Base-by-base conservation (phyloP, 139 green algal species). In the Tetradesmus lagerheimii region DNA sequence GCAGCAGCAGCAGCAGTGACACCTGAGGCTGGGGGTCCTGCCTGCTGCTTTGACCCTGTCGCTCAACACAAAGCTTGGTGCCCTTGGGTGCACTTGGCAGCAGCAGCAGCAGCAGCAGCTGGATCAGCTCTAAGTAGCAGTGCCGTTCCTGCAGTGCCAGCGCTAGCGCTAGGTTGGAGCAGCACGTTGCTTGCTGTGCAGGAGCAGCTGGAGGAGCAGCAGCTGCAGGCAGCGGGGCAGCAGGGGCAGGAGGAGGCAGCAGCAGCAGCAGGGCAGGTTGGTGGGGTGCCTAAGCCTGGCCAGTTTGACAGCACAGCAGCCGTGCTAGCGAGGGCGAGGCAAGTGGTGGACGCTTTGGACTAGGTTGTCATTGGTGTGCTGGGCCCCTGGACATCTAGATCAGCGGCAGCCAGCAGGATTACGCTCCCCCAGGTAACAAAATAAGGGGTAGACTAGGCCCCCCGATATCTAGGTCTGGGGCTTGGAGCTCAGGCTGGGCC, bases 281-380 rank as follows among this genome's bases (percentile, higher is more conserved):
- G 35, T 1, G 16, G 11, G 35, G 23, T 78, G 82, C 57, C 53
- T 34, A 37, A 39, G 82, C 82, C 53, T 6, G 82, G 82, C 2
- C 82, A 87, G 53, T 87, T 78, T 87, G 53, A 87, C 2, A 87
- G 82, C 38, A 87, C 82, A 20, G 82, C 82, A 18, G 82, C 53
- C 6, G 53, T 87, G 82, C 53, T 87, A 35, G 82, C 82, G 4
- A 77, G 66, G 57, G 82, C 82, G 14, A 50, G 82, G 57, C 38
- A 57, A 57, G 66, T 87, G 35, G 12, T 87, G 43, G 82, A 87
- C 57, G 57, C 66, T 15, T 31, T 87, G 35, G 82, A 87, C 14
- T 82, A 78, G 67, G 57, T 31, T n/a, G 57, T 57, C 14, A 12
- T n/a, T n/a, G n/a, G n/a, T n/a, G n/a, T n/a, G n/a, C n/a, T n/a